These are phyloP conservation scores for Leishmania martiniquensis DNA, from an alignment of 208 protist species.

Conservation along the genomic window DNA sequence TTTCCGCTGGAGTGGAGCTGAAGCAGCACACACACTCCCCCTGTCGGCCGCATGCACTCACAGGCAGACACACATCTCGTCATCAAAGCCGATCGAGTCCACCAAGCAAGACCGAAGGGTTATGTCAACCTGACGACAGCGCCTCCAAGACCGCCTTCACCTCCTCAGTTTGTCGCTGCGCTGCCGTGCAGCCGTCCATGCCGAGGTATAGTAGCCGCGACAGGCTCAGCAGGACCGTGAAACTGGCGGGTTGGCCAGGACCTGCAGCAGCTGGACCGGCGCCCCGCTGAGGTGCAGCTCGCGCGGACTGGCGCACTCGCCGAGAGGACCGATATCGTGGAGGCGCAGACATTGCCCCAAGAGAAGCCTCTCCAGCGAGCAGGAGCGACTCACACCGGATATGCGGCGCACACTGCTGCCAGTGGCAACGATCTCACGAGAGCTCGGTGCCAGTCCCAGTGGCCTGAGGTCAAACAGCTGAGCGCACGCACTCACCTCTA, in stretches of 20 bases:
- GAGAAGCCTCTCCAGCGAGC: slow-evolving; percentile 11
- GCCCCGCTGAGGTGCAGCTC: slow-evolving; percentile 12
- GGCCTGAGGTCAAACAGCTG: slow-evolving; percentile 23
- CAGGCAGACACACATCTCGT: neutral
- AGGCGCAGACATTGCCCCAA: slow-evolving; percentile 12
- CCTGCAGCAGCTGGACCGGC: neutral
- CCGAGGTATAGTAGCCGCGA: neutral
- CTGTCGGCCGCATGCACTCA: neutral
- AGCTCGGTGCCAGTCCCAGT: slow-evolving; percentile 8
- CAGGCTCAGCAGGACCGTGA: slow-evolving; percentile 15
- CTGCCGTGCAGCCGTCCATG: slow-evolving; percentile 12
- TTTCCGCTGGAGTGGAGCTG: neutral
- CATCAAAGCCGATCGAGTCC: neutral
- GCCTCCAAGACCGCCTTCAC: neutral
- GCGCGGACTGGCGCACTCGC: slow-evolving; percentile 7
- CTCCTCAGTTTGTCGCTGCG: slow-evolving; percentile 9
- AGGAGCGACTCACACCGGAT: slow-evolving; percentile 5
- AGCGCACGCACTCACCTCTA: slow-evolving; percentile 24
- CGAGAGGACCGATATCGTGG: slow-evolving; percentile 10
- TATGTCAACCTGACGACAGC: neutral
- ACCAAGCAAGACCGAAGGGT: neutral
- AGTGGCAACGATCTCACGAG: slow-evolving; percentile 16
- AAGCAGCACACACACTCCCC: neutral
- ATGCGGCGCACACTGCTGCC: slow-evolving; percentile 14
- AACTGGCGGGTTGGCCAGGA: slow-evolving; percentile 20